Evolutionary conservation across 805 yeast species (phyloP).

Genomic region (Starmera caribaea): DNA sequence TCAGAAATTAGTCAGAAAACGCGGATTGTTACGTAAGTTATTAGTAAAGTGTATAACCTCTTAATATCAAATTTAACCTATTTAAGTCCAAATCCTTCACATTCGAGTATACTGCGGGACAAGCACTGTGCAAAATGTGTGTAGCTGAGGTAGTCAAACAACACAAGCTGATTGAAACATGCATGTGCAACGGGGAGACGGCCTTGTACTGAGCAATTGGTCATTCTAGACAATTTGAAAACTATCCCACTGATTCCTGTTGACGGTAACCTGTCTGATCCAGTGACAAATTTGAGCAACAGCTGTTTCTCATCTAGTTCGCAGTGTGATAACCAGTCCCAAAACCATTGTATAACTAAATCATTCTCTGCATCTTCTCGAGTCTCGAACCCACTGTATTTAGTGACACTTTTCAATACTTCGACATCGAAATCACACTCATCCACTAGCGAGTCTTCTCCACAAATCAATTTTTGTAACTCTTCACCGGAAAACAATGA

Average conservation of each 20-base stretch:
- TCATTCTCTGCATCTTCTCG: slow-evolving; percentile 28
- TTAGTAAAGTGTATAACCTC: neutral
- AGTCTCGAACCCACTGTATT: slow-evolving; percentile 55
- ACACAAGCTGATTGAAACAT: slow-evolving; percentile 82
- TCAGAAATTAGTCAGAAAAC: too few species aligned
- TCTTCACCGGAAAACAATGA: slow-evolving; percentile 75
- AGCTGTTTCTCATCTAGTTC: slow-evolving; percentile 42
- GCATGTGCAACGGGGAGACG: slow-evolving; percentile 84
- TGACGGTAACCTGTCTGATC: slow-evolving; percentile 88
- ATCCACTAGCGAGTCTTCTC: slow-evolving; percentile 39
- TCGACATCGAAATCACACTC: slow-evolving; percentile 56
- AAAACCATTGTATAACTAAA: slow-evolving; percentile 64
- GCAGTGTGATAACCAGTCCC: slow-evolving; percentile 60
- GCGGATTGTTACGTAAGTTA: too few species aligned
- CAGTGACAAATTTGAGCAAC: slow-evolving; percentile 72
- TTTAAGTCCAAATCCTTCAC: slow-evolving; percentile 80
- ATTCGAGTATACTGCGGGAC: slow-evolving; percentile 60
- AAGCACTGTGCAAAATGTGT: slow-evolving; percentile 52
- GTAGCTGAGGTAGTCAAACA: slow-evolving; percentile 52
- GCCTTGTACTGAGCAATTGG: slow-evolving; percentile 25
- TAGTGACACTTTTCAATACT: slow-evolving; percentile 61
- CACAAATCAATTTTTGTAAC: slow-evolving; percentile 68
- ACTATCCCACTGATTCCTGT: slow-evolving; percentile 75
- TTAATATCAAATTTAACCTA: slow-evolving; percentile 17
- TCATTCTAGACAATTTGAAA: slow-evolving; percentile 57